Conservation (phyloP, 139 green algal species). For the Haematococcus sp. region DNA sequence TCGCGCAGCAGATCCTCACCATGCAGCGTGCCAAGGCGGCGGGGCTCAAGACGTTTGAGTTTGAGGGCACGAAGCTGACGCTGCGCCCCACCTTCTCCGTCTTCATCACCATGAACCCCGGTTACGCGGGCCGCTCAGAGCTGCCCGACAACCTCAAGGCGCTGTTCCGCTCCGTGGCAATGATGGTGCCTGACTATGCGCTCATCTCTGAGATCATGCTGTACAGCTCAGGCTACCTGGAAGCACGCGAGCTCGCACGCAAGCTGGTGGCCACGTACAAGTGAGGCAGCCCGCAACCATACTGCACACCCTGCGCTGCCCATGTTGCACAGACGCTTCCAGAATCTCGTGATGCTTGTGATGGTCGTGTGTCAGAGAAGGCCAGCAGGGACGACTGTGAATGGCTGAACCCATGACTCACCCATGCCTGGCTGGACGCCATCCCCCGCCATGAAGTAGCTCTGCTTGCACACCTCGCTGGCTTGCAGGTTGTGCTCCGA, state of each 20-base stretch:
- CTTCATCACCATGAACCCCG: constrained; percentile 91
- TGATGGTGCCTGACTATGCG: constrained; percentile 84
- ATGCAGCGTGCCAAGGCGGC: constrained; percentile 78
- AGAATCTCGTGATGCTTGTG: too few relatives aligned
- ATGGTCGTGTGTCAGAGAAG: too few relatives aligned
- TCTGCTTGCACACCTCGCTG: not conserved
- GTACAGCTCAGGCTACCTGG: constrained; percentile 72
- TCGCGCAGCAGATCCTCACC: constrained; percentile 75
- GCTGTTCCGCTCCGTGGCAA: constrained; percentile 76
- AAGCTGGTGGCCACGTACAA: constrained; percentile 85
- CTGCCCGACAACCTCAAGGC: constrained; percentile 64
- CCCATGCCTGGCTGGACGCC: too few relatives aligned
- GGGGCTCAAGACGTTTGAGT: constrained; percentile 73
- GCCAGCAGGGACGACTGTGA: too few relatives aligned
- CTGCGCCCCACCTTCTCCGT: constrained; percentile 70
- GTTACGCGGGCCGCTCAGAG: constrained; percentile 37
- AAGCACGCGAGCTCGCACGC: constrained; percentile 66
- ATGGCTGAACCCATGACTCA: too few relatives aligned
- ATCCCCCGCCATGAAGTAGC: not conserved
- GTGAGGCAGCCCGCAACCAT: constrained; percentile 1
- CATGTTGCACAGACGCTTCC: not conserved
- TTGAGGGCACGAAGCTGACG: constrained; percentile 73
- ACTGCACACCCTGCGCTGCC: not conserved
- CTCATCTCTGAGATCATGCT: constrained; percentile 96
- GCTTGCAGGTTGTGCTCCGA: constrained; percentile 66